Conservation (phyloP, 2,329 filamentous ascomycete genomes). For the Canariomyces notabilis region DNA sequence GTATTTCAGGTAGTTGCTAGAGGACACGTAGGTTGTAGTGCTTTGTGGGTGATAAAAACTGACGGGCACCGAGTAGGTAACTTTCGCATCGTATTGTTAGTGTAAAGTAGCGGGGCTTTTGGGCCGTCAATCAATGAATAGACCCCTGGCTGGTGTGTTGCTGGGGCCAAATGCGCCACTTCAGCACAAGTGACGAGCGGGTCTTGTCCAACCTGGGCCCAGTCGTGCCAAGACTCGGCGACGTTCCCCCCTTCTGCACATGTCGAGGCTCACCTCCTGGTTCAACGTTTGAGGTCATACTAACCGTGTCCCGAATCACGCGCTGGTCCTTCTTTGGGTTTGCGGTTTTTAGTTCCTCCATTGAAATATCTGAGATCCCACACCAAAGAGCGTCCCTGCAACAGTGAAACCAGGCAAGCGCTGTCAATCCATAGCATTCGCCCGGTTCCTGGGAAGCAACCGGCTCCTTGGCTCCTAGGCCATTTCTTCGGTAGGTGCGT, state of each 20-base stretch:
- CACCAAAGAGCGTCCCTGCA: background rate
- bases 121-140: no score
- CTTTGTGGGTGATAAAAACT: no score
- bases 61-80: no score
- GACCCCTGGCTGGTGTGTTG: slow-evolving; percentile 7
- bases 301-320: background rate
- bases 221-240: slow-evolving; percentile 17
- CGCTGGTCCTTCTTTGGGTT: background rate
- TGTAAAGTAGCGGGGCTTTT: no score
- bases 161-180: slow-evolving; percentile 7
- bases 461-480: slow-evolving; percentile 9
- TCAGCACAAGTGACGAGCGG: no score
- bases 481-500: slow-evolving; percentile 13
- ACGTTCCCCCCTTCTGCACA: slow-evolving; percentile 15
- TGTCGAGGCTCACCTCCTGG: slow-evolving; percentile 16
- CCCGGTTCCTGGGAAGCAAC: slow-evolving; percentile 4
- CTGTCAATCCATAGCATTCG: background rate
- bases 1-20: no score
- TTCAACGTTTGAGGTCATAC: background rate
- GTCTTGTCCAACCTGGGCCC: slow-evolving; percentile 10
- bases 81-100: no score
- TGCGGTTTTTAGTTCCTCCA: background rate
- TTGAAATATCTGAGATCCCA: background rate
- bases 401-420: background rate
- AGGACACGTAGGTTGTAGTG: no score